Evolutionary conservation across 306 rosid species (phyloP).

Genomic region (Quercus wislizeni): DNA sequence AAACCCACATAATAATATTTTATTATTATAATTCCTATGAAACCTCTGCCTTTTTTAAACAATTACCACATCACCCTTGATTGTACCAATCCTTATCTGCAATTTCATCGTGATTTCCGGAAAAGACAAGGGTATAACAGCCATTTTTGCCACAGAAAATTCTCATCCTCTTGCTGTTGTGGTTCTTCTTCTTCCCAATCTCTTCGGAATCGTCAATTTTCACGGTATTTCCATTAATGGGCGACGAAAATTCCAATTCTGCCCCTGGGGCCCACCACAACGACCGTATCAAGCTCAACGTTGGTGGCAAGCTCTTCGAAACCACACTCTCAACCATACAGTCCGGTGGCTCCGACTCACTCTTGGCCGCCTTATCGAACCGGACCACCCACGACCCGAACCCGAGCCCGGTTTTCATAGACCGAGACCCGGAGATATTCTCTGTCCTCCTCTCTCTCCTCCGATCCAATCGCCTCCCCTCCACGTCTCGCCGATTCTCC

Average conservation of each 20-base stretch:
- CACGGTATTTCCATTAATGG: constrained; percentile 14
- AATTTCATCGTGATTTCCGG: too few relatives aligned
- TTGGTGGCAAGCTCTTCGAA: constrained; percentile 84
- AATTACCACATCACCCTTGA: too few relatives aligned
- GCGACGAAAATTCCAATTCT: constrained; percentile 33
- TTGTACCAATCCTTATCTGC: too few relatives aligned
- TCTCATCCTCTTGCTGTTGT: too few relatives aligned
- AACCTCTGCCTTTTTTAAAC: too few relatives aligned
- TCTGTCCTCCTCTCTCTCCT: constrained; percentile 77
- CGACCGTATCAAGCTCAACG: constrained; percentile 82
- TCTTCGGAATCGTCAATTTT: background rate
- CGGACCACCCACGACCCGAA: constrained; percentile 41
- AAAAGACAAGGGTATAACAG: too few relatives aligned
- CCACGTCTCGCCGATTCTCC: constrained; percentile 61
- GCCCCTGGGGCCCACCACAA: constrained; percentile 2
- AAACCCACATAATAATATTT: too few relatives aligned
- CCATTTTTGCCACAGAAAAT: too few relatives aligned
- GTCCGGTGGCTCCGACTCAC: constrained; percentile 72
- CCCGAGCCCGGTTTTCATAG: constrained; percentile 68
- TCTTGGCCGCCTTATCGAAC: constrained; percentile 62
- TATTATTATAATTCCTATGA: too few relatives aligned
- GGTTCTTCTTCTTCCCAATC: background rate
- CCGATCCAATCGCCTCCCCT: constrained; percentile 69
- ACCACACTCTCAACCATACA: constrained; percentile 69
- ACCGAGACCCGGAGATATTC: constrained; percentile 90